Conservation (phyloP, 2,329 filamentous ascomycete species). For the Fusarium fracticaudum region DNA sequence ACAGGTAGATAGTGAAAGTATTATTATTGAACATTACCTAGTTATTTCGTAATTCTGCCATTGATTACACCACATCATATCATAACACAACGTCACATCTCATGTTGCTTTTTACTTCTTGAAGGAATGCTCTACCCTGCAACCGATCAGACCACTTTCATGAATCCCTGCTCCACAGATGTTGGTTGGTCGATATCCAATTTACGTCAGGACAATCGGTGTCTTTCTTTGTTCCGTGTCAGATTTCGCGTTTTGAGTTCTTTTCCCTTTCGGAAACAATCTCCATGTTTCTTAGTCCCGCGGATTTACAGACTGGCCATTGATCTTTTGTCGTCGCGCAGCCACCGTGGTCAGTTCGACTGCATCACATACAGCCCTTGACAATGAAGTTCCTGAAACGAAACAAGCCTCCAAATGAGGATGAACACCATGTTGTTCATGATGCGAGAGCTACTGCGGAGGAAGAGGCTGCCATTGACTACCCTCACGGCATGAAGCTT, state of each 20-base stretch:
- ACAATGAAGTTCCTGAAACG: neutral
- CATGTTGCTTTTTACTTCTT: neutral
- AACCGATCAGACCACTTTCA: neutral
- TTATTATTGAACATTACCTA: neutral
- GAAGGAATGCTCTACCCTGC: neutral
- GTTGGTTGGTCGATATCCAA: neutral
- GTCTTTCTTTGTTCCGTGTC: neutral
- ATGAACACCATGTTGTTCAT: neutral
- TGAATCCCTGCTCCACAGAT: neutral
- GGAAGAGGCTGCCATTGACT: neutral
- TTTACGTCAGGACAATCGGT: neutral
- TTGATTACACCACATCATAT: neutral
- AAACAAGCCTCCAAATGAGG: neutral
- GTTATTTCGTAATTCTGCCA: neutral
- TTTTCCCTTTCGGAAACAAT: neutral
- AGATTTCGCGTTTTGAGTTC: neutral
- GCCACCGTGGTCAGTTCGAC: neutral
- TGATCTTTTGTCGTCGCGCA: neutral
- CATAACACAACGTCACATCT: neutral
- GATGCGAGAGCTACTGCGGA: neutral
- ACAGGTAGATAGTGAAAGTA: neutral
- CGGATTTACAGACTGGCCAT: neutral
- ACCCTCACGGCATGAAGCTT: neutral
- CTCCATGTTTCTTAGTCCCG: neutral
- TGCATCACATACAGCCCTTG: neutral